Percentiles rank a stretch among this genome's conserved stretches.
These are phyloP conservation scores for Corymbia citriodora DNA, from an alignment of 441 rosid genomes.

Conservation along the genomic window DNA sequence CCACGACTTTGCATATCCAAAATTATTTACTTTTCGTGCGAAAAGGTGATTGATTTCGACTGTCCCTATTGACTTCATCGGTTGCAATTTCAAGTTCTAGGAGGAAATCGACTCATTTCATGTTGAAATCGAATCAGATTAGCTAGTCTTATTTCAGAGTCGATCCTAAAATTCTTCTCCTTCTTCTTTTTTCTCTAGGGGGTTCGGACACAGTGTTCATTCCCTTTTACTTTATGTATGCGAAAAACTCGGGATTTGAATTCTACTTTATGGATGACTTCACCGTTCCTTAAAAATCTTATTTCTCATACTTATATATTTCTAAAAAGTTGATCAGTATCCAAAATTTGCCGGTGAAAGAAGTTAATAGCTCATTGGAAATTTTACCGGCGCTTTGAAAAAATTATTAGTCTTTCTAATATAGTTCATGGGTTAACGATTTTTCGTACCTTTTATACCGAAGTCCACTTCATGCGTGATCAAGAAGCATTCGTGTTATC, in stretches of 20 bases:
- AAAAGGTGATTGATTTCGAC: neutral
- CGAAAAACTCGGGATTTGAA: neutral
- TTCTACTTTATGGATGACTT: fast-evolving
- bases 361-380: neutral
- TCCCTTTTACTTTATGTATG: neutral
- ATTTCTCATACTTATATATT: neutral
- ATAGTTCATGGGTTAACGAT: neutral
- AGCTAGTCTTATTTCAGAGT: no score
- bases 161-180: no score
- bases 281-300: neutral
- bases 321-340: neutral
- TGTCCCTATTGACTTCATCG: neutral
- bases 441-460: neutral
- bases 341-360: neutral
- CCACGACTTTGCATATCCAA: neutral
- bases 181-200: neutral
- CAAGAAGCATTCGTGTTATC: neutral
- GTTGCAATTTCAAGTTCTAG: no score
- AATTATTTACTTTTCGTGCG: neutral
- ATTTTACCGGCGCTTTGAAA: neutral
- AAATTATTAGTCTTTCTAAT: neutral
- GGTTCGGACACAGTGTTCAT: neutral
- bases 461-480: neutral
- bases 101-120: no score
- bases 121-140: fast-evolving